These are phyloP conservation scores for Solanum chmielewskii DNA, from an alignment of 257 asterid species.

Conservation along the genomic window DNA sequence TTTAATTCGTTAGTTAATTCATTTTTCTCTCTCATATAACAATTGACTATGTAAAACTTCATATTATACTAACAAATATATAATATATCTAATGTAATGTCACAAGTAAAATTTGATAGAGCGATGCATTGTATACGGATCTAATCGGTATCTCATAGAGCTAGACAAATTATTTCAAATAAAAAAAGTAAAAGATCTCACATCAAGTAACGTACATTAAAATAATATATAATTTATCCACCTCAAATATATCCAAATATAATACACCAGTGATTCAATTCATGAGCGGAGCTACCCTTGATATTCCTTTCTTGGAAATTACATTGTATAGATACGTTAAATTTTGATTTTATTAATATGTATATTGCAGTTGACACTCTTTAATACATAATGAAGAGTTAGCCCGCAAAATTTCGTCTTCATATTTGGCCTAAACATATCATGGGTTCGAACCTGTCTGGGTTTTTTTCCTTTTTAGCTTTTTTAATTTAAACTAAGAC, in stretches of 20 bases:
- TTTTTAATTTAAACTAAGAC: too few species aligned
- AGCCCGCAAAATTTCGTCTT: too few species aligned
- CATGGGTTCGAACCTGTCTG: too few species aligned
- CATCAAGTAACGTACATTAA: neutral
- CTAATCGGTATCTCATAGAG: neutral
- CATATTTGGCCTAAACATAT: too few species aligned
- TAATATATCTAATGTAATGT: neutral
- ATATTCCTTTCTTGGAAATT: too few species aligned
- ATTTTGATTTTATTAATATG: too few species aligned
- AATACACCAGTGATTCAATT: neutral
- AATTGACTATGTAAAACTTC: neutral
- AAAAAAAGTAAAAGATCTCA: neutral
- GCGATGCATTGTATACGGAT: neutral
- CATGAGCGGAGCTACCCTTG: too few species aligned
- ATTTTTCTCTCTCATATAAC: neutral
- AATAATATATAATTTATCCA: neutral
- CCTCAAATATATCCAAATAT: neutral
- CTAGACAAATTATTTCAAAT: accelerated
- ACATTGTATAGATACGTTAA: too few species aligned
- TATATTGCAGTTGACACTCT: too few species aligned
- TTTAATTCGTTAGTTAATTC: neutral
- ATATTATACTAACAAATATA: neutral
- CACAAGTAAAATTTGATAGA: neutral
- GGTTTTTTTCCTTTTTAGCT: too few species aligned
- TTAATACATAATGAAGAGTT: too few species aligned